Base-by-base conservation (phyloP, 176 grass and related monocot genomes). In the Avena insularis region DNA sequence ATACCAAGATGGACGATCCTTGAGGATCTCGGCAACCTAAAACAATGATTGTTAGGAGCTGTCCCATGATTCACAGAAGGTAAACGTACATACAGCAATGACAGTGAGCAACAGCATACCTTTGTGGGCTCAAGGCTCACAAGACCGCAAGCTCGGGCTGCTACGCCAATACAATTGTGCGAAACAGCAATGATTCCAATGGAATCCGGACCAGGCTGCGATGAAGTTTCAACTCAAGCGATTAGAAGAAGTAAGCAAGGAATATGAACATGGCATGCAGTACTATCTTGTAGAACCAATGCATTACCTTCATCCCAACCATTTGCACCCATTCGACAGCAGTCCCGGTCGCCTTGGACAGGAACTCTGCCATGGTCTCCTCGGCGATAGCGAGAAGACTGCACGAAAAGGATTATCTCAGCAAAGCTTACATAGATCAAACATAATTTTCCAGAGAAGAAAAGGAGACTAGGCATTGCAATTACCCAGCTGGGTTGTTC, bases 161-260 rank as follows among this genome's bases (percentile, higher is more conserved):
- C 97, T 83, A 99, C 89, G 49, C 97, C 97, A 97, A 87, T 88
- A 76, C 94, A 99, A 88, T 94, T 99, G 97, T 99, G 97, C 82
- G 97, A 99, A 97, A 99, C 94, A 94, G 97, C 94, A 55, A 99
- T 94, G 94, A 99, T 99, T 97, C 97, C 97, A 90, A 96, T 96
- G 92, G 97, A 99, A 99, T 99, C 97, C 94, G 97, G 97, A 99
- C 97, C 97, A 99, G 97, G 97, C 97, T 98, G 88, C 11, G 77
- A 66, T 20, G 16, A 66, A 51, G 3, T 53, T 35, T 4, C 10
- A 50, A 65, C 84, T 77, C 48, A 19, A 70, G 59, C 6, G 2
- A 10, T 76, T 53, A 89, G 67, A 71, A 53, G 27, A 15, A 76
- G 20, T 36, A 16, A 72, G 78, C 19, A 15, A 67, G 54, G 75